Evolutionary conservation across 768 basidiomycete genomes (phyloP).

Genomic region (Pleurotus eryngii): DNA sequence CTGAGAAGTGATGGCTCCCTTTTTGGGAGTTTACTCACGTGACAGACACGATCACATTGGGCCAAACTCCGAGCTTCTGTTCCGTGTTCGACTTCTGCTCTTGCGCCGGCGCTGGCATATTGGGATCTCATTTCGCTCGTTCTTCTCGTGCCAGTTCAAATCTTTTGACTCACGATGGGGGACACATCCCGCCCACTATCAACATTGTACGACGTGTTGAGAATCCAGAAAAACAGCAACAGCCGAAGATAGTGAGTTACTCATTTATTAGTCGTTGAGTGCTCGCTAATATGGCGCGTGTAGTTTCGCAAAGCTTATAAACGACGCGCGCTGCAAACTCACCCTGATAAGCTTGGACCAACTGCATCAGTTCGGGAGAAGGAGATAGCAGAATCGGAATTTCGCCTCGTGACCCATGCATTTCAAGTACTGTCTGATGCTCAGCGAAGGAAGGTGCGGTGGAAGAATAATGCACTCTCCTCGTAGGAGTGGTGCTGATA

Average conservation of each 20-base stretch:
- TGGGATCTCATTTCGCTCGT: background rate
- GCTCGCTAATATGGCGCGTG: background rate
- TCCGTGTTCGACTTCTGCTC: background rate
- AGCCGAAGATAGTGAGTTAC: conserved; percentile 19
- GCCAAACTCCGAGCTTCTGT: background rate
- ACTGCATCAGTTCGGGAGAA: conserved; percentile 48
- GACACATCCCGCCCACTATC: conserved; percentile 1
- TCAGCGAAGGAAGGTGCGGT: conserved; percentile 49
- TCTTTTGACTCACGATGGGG: background rate
- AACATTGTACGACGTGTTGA: conserved; percentile 18
- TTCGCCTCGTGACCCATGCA: conserved; percentile 52
- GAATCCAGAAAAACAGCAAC: conserved; percentile 16
- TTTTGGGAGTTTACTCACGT: background rate
- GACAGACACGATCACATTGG: background rate
- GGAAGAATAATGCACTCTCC: background rate
- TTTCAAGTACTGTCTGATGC: conserved; percentile 58
- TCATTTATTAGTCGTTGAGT: background rate
- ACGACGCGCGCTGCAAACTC: conserved; percentile 64
- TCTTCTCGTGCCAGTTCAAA: background rate
- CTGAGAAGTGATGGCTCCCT: too few species aligned
- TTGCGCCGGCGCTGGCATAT: conserved; percentile 3
- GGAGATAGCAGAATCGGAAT: conserved; percentile 51
- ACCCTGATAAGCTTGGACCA: conserved; percentile 64
- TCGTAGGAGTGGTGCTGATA: background rate
- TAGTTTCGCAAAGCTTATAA: conserved; percentile 72